Percentiles rank a stretch among this genome's conserved stretches.
These are phyloP conservation scores for Eimeria maxima DNA, from an alignment of 169 alveolate species.

Conservation along the genomic window DNA sequence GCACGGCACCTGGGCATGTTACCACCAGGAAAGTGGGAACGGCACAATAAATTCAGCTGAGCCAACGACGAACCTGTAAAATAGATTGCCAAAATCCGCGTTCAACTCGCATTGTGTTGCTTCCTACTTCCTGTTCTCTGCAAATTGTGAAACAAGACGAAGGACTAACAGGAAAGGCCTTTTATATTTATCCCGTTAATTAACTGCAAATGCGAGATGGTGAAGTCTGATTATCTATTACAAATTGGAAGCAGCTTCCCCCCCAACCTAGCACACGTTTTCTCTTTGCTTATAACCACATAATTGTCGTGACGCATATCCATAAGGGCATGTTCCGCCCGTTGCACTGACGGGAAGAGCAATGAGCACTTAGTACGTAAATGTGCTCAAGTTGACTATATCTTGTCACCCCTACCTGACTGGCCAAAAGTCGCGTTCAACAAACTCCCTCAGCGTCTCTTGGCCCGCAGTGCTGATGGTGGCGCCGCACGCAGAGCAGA, in stretches of 20 bases:
- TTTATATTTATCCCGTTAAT: too few relatives aligned
- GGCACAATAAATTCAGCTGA: background rate
- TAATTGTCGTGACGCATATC: background rate
- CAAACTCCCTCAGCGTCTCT: constrained; percentile 75
- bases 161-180: background rate
- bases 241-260: too few relatives aligned
- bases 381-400: too few relatives aligned
- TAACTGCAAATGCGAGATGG: background rate
- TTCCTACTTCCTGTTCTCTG: constrained; percentile 81
- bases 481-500: constrained; percentile 67
- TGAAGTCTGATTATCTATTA: too few relatives aligned
- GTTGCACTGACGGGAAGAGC: background rate
- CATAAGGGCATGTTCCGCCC: background rate
- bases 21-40: background rate
- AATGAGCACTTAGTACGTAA: too few relatives aligned
- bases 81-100: constrained; percentile 83
- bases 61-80: constrained; percentile 54
- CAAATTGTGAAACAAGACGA: background rate
- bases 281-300: background rate
- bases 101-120: constrained; percentile 78
- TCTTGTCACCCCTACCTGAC: constrained; percentile 17
- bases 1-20: background rate
- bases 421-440: constrained; percentile 37
- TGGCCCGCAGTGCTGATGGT: constrained; percentile 37
- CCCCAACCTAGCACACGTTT: too few relatives aligned